These are phyloP conservation scores for Ogataea neopini DNA, from an alignment of 805 yeast species.

Conservation along the genomic window DNA sequence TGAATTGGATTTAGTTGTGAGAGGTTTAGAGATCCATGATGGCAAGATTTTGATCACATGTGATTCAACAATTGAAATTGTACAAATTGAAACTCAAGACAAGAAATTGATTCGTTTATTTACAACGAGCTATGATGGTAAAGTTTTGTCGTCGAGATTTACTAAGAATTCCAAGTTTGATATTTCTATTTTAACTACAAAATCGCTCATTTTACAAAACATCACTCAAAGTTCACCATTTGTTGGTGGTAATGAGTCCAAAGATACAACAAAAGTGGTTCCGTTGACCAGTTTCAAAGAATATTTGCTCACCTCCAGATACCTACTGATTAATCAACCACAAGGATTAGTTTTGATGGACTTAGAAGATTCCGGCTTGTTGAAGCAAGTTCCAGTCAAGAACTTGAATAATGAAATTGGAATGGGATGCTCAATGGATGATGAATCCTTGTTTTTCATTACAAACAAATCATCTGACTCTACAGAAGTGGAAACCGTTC, in stretches of 20 bases:
- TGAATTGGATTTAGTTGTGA: constrained; percentile 17
- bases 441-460: constrained; percentile 23
- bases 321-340: constrained; percentile 21
- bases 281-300: constrained; percentile 21
- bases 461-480: constrained; percentile 2
- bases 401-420: background rate
- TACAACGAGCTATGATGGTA: constrained; percentile 20
- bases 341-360: constrained; percentile 24
- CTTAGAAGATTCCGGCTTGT: constrained; percentile 19
- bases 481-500: constrained; percentile 5
- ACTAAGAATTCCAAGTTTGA: constrained; percentile 17
- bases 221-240: constrained; percentile 5
- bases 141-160: constrained; percentile 23
- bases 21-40: constrained; percentile 20
- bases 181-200: constrained; percentile 27
- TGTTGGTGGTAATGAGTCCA: background rate
- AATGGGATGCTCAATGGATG: constrained; percentile 23
- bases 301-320: constrained; percentile 23
- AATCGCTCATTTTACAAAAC: constrained; percentile 26
- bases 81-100: constrained; percentile 18
- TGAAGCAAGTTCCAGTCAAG: constrained; percentile 22
- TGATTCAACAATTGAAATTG: constrained; percentile 20
- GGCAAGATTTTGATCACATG: constrained; percentile 21
- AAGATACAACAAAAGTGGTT: constrained; percentile 15
- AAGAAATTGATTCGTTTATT: constrained; percentile 16